These are phyloP conservation scores for Russula griseocarnosa DNA, from an alignment of 768 basidiomycete species.

Conservation along the genomic window DNA sequence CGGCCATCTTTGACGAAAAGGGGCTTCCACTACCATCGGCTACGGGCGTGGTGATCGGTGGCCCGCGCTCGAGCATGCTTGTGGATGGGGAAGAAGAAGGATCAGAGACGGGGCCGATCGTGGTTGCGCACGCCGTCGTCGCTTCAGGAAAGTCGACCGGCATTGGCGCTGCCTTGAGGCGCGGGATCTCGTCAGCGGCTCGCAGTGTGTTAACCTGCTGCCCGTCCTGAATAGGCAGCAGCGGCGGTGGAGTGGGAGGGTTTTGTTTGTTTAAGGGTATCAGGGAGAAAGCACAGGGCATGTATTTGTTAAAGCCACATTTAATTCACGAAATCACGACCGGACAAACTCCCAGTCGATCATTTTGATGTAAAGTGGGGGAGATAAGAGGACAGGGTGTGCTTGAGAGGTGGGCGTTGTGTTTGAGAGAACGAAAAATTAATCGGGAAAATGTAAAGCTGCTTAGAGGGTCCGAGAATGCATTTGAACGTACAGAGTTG, in stretches of 20 bases:
- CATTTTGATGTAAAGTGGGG: constrained; percentile 9
- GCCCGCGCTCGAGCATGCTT: constrained; percentile 18
- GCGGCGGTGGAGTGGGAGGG: not conserved
- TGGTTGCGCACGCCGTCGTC: constrained; percentile 7
- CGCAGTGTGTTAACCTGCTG: constrained; percentile 22
- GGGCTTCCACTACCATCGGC: constrained; percentile 25
- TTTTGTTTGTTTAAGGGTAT: constrained; percentile 20
- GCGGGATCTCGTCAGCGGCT: constrained; percentile 20
- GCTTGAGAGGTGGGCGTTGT: not conserved
- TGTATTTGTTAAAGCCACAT: constrained; percentile 17
- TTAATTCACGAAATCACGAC: constrained; percentile 16
- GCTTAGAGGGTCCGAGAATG: not conserved
- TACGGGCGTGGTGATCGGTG: constrained; percentile 22
- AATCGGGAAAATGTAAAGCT: constrained; percentile 4
- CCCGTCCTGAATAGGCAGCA: constrained; percentile 9
- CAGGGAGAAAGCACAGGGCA: not conserved
- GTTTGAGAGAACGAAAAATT: not conserved
- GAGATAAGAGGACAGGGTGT: not conserved
- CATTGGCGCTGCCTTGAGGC: constrained; percentile 18
- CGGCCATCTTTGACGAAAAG: constrained; percentile 26
- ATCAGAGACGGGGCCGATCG: constrained; percentile 14
- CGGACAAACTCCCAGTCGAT: constrained; percentile 11
- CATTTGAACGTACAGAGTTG: not conserved
- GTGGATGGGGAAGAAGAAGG: constrained; percentile 2
- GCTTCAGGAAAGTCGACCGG: constrained; percentile 14